phyloP scores from a whole-genome alignment of 306 rosid genomes.

The Betula pendula region DNA sequence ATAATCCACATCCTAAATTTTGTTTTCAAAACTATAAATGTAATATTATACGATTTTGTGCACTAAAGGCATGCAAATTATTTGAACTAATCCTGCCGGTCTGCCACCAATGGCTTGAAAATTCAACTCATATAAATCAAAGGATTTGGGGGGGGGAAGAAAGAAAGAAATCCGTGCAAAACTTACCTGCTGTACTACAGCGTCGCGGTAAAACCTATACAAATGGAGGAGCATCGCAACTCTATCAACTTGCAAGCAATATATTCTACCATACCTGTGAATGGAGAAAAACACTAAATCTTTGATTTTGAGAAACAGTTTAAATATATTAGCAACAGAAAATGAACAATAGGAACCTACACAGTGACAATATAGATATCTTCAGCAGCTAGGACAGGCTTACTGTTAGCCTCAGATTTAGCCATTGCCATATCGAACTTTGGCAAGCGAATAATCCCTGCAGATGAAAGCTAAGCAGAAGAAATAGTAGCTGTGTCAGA shows the following conservation, averaged over 20 bases:
- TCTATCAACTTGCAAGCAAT: conserved; percentile 95
- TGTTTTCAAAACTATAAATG: background rate
- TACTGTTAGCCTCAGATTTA: conserved; percentile 83
- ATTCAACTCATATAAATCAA: background rate
- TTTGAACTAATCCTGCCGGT: background rate
- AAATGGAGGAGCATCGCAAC: conserved; percentile 92
- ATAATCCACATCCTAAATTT: background rate
- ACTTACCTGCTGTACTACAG: conserved; percentile 92
- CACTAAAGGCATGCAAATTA: background rate
- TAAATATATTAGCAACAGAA: conserved; percentile 17
- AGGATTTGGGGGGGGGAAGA: background rate
- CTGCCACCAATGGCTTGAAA: background rate
- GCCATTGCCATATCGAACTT: conserved; percentile 97
- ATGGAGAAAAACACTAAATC: conserved; percentile 17
- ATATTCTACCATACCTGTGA: conserved; percentile 94
- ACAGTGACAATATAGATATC: conserved; percentile 81
- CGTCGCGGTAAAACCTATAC: conserved; percentile 93
- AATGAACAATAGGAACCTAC: conserved; percentile 51
- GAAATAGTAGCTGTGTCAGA: conserved; percentile 37
- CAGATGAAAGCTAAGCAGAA: conserved; percentile 81
- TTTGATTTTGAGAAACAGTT: conserved; percentile 24
- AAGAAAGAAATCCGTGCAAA: conserved; percentile 18
- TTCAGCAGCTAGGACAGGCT: conserved; percentile 87
- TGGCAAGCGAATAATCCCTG: conserved; percentile 89
- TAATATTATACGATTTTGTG: background rate